A percentile compares a stretch with the other conserved stretches of the same genome.
Conservation (phyloP, 495 filamentous ascomycete species). For the Neurospora sp. region DNA sequence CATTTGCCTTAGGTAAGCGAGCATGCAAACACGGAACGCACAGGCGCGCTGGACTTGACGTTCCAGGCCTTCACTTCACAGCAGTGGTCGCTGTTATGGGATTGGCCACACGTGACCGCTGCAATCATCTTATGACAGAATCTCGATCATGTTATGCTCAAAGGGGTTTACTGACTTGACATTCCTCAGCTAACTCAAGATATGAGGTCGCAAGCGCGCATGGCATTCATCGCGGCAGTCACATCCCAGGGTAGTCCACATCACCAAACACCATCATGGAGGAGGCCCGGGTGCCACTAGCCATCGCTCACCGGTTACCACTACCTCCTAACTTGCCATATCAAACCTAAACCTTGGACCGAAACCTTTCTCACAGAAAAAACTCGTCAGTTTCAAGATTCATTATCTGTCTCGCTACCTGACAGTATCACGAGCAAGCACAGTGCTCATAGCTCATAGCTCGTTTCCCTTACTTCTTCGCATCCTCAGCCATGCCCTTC, state of each 20-base stretch:
- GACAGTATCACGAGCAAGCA: not conserved
- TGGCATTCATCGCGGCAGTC: not conserved
- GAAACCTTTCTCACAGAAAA: not conserved
- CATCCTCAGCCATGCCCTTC: slow-evolving; percentile 51
- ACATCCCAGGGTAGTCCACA: not conserved
- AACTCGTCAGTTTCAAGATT: not conserved
- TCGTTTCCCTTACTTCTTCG: slow-evolving; percentile 42
- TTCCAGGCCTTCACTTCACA: not conserved
- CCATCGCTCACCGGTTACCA: not conserved
- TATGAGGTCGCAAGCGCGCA: not conserved
- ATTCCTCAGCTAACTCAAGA: not conserved
- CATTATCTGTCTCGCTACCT: not conserved
- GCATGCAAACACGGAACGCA: not conserved
- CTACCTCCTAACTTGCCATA: not conserved
- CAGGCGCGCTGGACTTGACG: not conserved
- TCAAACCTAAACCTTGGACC: not conserved
- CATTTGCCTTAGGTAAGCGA: not conserved
- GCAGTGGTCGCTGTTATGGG: not conserved
- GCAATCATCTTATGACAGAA: not conserved
- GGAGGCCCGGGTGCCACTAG: not conserved
- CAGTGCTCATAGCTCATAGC: not conserved
- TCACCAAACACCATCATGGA: not conserved
- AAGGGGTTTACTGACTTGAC: not conserved
- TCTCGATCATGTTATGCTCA: not conserved
- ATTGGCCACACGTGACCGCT: not conserved